Evolutionary conservation across 768 basidiomycete species (phyloP).

Genomic region (Boletus pseudopeckii): DNA sequence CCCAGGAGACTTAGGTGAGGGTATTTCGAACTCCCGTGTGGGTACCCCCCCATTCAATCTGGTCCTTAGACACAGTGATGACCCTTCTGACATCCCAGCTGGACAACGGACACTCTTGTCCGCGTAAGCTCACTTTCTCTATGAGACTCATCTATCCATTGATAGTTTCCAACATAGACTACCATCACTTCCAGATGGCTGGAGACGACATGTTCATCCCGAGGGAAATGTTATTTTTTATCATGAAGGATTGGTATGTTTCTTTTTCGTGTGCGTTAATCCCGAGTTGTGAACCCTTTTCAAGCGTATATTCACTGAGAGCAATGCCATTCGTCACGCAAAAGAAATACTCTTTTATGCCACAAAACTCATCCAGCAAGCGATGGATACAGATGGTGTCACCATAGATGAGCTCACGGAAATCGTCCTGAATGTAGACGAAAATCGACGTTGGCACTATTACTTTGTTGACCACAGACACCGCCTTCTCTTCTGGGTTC

Average conservation of each 20-base stretch:
- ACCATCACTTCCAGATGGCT: neutral
- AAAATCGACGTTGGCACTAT: conserved; percentile 2
- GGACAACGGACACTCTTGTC: conserved; percentile 4
- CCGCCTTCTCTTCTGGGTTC: conserved; percentile 19
- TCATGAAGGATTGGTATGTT: conserved; percentile 10
- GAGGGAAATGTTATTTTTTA: conserved; percentile 15
- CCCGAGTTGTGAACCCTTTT: neutral
- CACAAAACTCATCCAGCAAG: conserved; percentile 5
- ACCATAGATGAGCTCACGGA: conserved; percentile 8
- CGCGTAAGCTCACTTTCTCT: neutral
- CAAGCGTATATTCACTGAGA: conserved; percentile 18
- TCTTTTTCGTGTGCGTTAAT: neutral
- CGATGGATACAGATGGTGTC: neutral
- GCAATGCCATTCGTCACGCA: neutral
- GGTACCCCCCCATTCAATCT: neutral
- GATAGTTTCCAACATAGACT: conserved; percentile 1
- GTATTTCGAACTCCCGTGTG: neutral
- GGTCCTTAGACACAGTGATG: neutral
- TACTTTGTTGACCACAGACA: conserved; percentile 17
- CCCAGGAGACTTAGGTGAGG: neutral
- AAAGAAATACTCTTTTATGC: conserved; percentile 1
- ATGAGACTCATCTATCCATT: too few species aligned
- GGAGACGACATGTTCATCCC: conserved; percentile 12
- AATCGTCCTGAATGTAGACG: conserved; percentile 11
- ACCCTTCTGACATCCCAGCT: neutral